Evolutionary conservation across 2,329 filamentous ascomycete genomes (phyloP).

Genomic region (Aspergillus intermedius): DNA sequence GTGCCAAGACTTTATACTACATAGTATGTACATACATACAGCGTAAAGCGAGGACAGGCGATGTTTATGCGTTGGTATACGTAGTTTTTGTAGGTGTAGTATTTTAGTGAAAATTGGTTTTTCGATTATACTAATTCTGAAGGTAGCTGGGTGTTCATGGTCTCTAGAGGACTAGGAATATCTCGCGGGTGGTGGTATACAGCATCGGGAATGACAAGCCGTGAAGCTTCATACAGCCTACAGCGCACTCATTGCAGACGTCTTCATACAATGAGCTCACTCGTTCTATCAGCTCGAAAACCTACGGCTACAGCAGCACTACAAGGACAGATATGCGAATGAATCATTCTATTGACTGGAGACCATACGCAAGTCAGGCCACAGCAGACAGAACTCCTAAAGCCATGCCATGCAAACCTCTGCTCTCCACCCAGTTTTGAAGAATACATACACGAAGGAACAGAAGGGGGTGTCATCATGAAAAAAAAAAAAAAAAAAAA

Average conservation of each 20-base stretch:
- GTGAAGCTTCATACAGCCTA: no score
- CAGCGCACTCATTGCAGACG: no score
- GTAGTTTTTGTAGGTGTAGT: no score
- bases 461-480: slow-evolving; percentile 3
- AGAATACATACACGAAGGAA: slow-evolving; percentile 10
- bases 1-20: not conserved
- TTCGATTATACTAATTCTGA: no score
- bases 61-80: no score
- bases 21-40: not conserved
- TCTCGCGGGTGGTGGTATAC: no score
- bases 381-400: not conserved
- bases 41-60: not conserved
- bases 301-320: not conserved
- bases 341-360: not conserved
- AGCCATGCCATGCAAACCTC: not conserved
- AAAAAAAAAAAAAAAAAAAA: not conserved
- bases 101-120: no score
- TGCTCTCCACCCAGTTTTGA: not conserved
- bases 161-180: no score
- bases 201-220: no score
- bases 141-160: no score
- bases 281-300: no score
- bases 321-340: not conserved
- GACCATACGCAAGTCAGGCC: not conserved
- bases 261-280: no score